A percentile compares a stretch with the other conserved stretches of the same genome.
These are phyloP conservation scores for Dorcoceras hygrometricum DNA, from an alignment of 257 asterid genomes.

Conservation along the genomic window DNA sequence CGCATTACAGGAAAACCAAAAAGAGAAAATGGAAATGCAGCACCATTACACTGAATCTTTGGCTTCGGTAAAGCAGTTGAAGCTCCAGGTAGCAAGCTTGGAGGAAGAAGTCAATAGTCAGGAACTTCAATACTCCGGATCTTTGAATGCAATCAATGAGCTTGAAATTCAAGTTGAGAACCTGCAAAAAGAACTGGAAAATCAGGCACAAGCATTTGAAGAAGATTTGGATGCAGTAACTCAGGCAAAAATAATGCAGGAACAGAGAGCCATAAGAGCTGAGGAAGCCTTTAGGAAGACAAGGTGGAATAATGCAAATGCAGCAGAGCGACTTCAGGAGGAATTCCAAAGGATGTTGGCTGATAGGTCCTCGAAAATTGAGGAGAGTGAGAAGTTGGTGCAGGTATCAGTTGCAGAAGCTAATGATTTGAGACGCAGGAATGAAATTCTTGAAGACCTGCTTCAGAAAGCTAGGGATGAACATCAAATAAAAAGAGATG, in stretches of 20 bases:
- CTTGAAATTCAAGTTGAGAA: conserved; percentile 54
- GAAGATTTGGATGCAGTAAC: conserved; percentile 51
- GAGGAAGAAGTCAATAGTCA: conserved; percentile 51
- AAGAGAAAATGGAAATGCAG: conserved; percentile 49
- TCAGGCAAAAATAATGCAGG: conserved; percentile 56
- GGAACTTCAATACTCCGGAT: conserved; percentile 46
- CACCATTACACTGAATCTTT: conserved; percentile 43
- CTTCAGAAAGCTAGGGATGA: conserved; percentile 55
- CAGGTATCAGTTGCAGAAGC: conserved; percentile 54
- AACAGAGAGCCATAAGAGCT: conserved; percentile 71
- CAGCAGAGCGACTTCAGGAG: conserved; percentile 58
- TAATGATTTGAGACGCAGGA: conserved; percentile 49
- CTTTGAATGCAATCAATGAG: conserved; percentile 45
- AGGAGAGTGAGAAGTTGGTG: conserved; percentile 61
- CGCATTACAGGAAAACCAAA: conserved; percentile 45
- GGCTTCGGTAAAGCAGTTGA: conserved; percentile 52
- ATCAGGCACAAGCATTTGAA: conserved; percentile 50
- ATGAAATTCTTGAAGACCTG: conserved; percentile 53
- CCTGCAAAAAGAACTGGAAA: conserved; percentile 67
- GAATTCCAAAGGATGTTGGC: conserved; percentile 61
- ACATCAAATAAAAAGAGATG: conserved; percentile 39
- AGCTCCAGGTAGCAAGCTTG: conserved; percentile 46
- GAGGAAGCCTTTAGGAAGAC: conserved; percentile 72
- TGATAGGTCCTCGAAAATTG: conserved; percentile 56
- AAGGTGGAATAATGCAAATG: conserved; percentile 45